Evolutionary conservation across 148 eudicot species (phyloP).

Genomic region (Camellia lanceoleosa): DNA sequence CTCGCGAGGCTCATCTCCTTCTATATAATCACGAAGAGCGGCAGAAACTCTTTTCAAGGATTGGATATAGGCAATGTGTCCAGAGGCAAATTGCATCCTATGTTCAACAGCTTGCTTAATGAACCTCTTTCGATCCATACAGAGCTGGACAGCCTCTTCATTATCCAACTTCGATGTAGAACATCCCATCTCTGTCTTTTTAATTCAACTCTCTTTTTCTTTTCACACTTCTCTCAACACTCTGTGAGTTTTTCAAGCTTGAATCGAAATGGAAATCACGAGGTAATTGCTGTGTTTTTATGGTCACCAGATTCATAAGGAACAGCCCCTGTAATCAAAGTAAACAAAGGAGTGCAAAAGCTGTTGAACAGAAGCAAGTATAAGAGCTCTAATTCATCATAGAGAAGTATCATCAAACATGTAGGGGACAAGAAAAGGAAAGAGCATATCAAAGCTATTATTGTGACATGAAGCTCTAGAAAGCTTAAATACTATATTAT

Average conservation of each 20-base stretch:
- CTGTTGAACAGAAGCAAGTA: conserved; percentile 32
- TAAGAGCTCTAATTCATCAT: neutral
- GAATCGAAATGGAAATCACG: conserved; percentile 28
- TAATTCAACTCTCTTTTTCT: conserved; percentile 9
- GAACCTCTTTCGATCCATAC: conserved; percentile 83
- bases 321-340: conserved; percentile 1
- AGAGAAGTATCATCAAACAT: conserved; percentile 16
- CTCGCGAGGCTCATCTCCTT: conserved; percentile 83
- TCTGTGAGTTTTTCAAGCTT: conserved; percentile 30
- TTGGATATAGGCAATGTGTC: conserved; percentile 76
- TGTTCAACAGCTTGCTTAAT: conserved; percentile 93
- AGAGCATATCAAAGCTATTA: conserved; percentile 13
- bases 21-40: conserved; percentile 84
- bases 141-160: conserved; percentile 88
- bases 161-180: conserved; percentile 88
- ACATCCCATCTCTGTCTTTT: conserved; percentile 74
- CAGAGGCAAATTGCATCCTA: conserved; percentile 65
- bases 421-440: conserved; percentile 25
- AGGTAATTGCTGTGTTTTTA: conserved; percentile 19
- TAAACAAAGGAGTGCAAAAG: neutral
- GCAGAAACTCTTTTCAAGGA: conserved; percentile 76
- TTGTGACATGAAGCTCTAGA: conserved; percentile 15
- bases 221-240: neutral
- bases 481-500: neutral
- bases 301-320: conserved; percentile 60